Conservation (phyloP, 2,329 filamentous ascomycete genomes). For the Orbilia blumenaviensis region DNA sequence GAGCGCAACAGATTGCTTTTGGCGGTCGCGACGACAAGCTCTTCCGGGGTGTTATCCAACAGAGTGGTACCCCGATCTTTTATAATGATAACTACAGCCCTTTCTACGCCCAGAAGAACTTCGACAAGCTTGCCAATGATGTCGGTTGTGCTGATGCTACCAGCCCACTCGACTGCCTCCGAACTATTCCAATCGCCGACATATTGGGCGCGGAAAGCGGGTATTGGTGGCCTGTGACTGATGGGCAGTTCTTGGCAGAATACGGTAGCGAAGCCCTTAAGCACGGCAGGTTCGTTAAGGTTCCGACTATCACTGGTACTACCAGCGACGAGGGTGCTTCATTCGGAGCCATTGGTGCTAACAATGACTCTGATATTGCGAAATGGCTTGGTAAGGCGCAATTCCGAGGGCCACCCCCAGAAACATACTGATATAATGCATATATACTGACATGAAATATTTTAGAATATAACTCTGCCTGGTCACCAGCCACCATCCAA, state of each 20-base stretch:
- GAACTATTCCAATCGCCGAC: conserved; percentile 67
- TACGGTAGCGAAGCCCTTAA: conserved; percentile 67
- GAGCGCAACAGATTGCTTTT: conserved; percentile 66
- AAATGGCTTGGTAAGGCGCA: conserved; percentile 2
- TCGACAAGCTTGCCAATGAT: conserved; percentile 69
- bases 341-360: conserved; percentile 60
- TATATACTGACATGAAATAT: neutral
- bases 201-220: conserved; percentile 66
- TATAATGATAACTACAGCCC: conserved; percentile 70
- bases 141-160: conserved; percentile 68
- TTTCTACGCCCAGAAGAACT: conserved; percentile 68
- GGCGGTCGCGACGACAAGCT: conserved; percentile 67
- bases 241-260: conserved; percentile 68
- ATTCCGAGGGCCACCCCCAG: neutral
- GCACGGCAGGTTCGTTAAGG: conserved; percentile 70
- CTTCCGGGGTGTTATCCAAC: conserved; percentile 66
- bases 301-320: conserved; percentile 71
- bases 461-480: conserved; percentile 2
- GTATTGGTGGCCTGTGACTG: conserved; percentile 62
- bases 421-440: too few relatives aligned
- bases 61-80: conserved; percentile 65
- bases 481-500: conserved; percentile 15
- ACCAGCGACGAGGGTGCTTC: conserved; percentile 73
- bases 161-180: conserved; percentile 74
- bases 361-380: conserved; percentile 4